Evolutionary conservation across 2,329 filamentous ascomycete species (phyloP), one percentile per base, ranked within the genome.

Genomic region (Cylindrodendrum hubeiense): DNA sequence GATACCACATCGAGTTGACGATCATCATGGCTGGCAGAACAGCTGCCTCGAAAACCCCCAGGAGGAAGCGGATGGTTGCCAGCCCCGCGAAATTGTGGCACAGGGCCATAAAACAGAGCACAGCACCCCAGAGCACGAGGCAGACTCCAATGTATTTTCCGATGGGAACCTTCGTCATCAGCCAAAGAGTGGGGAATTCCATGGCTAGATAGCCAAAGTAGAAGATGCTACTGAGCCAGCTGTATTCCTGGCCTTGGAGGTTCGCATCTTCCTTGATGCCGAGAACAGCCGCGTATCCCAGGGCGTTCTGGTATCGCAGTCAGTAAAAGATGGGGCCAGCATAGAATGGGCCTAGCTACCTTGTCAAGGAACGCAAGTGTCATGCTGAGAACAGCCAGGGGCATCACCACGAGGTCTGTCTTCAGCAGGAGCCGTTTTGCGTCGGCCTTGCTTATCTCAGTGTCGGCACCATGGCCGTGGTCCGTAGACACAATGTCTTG

Each of bases 181-280:
- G 61, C 60, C 68, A 75, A 37, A 72, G 71, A 70, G 73, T 77
- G 1, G 78, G 78, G 44, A 78, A 79, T 39, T 84, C 81, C 17
- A 80, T 81, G 2, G 79, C 69, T 0, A 85, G 71, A 63, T 80
- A 81, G 53, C 76, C 85, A 28, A 87, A 80, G 68, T 87, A 87
- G 74, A 87, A 88, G 28, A 80, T 76, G 12, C 77, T 78, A 46
- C 77, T 74, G 0, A 94, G 82, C 91, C 91, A 94, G 22, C 85
- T 87, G 74, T 90, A 94, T 79, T 93, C 76, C 46, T 78, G 73
- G 44, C 77, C 79, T 2, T 73, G 62, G 34, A 78, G 74, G 46
- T 75, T 43, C 0, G 68, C 60, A 12, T 74, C 71, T 12, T 71
- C 63, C 6, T 71, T 67, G 52, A 74, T 64, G 0, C 71, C 71